These are phyloP conservation scores for Colletotrichum phormii DNA, from an alignment of 2,329 filamentous ascomycete species.

Conservation along the genomic window DNA sequence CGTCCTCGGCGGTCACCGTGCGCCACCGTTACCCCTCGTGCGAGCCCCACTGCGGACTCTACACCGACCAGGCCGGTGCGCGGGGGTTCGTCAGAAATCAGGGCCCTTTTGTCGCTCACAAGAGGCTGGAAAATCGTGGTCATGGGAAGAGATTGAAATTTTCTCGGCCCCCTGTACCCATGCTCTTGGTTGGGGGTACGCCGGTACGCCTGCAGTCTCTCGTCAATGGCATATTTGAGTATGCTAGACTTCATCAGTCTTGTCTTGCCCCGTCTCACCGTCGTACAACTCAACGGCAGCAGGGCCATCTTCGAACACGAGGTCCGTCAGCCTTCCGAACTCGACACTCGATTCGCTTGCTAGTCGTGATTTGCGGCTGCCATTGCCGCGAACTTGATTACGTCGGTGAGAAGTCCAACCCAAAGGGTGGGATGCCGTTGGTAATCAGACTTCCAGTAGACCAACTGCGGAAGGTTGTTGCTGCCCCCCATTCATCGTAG, in stretches of 20 bases:
- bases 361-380: neutral
- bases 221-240: neutral
- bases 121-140: constrained; percentile 12
- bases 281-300: neutral
- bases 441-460: constrained; percentile 10
- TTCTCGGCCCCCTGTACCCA: neutral
- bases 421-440: constrained; percentile 22
- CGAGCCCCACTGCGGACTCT: constrained; percentile 28
- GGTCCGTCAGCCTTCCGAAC: neutral
- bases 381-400: neutral
- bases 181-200: constrained; percentile 9
- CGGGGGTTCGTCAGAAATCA: constrained; percentile 30
- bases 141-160: constrained; percentile 21
- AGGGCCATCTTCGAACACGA: neutral
- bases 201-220: neutral
- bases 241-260: neutral
- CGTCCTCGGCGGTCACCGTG: constrained; percentile 21
- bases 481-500: constrained; percentile 23
- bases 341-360: neutral
- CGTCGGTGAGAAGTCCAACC: neutral
- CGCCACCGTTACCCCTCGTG: constrained; percentile 24
- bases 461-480: constrained; percentile 13
- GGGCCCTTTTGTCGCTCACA: constrained; percentile 19
- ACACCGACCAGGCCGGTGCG: constrained; percentile 29
- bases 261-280: neutral